Evolutionary conservation across 345 rosid species (phyloP), one percentile per base, ranked within the genome.

Genomic region (Citrus reticulata): DNA sequence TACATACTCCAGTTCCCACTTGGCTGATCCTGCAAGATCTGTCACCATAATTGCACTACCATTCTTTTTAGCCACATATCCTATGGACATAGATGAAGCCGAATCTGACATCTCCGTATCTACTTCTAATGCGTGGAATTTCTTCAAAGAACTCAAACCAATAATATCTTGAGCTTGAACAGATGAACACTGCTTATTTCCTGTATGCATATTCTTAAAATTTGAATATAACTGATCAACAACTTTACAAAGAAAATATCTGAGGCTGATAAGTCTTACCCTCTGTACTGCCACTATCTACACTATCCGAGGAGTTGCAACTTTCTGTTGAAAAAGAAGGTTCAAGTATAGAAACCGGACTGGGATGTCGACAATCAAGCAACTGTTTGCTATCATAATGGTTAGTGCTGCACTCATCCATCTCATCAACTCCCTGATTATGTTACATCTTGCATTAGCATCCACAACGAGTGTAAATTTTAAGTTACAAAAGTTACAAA

Each of bases 311-410:
- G 42, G 95, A 87, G 75, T 86, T 82, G 84, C 91, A 84, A 80
- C 94, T 91, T 83, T 88, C 97, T 55, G 86, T 85, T 34, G 91
- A 90, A 63, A 88, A 88, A 62, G 87, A 78, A 19, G 80, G 80
- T 62, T 89, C 97, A 60, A 93, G 93, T 65, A 89, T 86, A 77
- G 97, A 93, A 72, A 90, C 86, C 0, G 97, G 97, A 83, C 95
- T 91, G 24, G 93, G 93, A 82, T 88, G 88, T 55, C 90, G 85
- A 22, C 72, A 70, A 54, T 86, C 86, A 30, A 78, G 42, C 64
- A 78, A 70, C 40, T 83, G 76, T 72, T 76, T 81, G 27, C 87
- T 76, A 68, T 88, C 90, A 51, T 60, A 30, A 55, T 68, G 70
- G 73, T 83, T 81, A 75, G 78, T 76, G 84, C 81, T 81, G 74